phyloP scores from a whole-genome alignment of 768 basidiomycete species.

The Tricholoma matsutake region DNA sequence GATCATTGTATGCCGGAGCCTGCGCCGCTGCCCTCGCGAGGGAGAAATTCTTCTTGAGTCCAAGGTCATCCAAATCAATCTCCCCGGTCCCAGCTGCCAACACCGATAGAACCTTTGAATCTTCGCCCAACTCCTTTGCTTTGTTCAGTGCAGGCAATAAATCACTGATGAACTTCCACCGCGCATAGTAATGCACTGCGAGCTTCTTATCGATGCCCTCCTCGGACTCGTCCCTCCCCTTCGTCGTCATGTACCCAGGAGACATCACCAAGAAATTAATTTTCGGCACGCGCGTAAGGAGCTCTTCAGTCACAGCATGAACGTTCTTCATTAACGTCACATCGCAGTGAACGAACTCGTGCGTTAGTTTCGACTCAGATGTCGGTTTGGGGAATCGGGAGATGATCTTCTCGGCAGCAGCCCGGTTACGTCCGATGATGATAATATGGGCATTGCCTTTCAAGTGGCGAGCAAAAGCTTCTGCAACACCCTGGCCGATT shows the following conservation, averaged over 20 bases:
- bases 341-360: conserved; percentile 55
- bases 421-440: conserved; percentile 49
- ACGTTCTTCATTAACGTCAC: conserved; percentile 51
- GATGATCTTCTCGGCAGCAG: conserved; percentile 46
- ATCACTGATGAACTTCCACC: conserved; percentile 49
- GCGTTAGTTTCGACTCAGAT: conserved; percentile 14
- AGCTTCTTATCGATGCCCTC: conserved; percentile 45
- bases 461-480: conserved; percentile 42
- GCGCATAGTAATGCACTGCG: conserved; percentile 42
- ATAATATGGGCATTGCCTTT: conserved; percentile 52
- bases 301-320: conserved; percentile 26
- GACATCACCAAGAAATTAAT: conserved; percentile 53
- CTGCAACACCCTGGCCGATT: conserved; percentile 46
- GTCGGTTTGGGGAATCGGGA: conserved; percentile 35
- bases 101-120: conserved; percentile 48
- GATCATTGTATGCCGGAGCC: conserved; percentile 47
- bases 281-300: conserved; percentile 35
- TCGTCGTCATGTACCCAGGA: conserved; percentile 37
- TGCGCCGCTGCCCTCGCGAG: conserved; percentile 29
- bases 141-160: conserved; percentile 41
- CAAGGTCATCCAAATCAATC: conserved; percentile 48
- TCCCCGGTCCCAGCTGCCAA: conserved; percentile 28
- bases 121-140: conserved; percentile 44
- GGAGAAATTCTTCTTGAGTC: conserved; percentile 45
- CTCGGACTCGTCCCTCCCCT: conserved; percentile 37